Base-by-base conservation (phyloP, 352 stramenopile species). In the Phytophthora palmivora region DNA sequence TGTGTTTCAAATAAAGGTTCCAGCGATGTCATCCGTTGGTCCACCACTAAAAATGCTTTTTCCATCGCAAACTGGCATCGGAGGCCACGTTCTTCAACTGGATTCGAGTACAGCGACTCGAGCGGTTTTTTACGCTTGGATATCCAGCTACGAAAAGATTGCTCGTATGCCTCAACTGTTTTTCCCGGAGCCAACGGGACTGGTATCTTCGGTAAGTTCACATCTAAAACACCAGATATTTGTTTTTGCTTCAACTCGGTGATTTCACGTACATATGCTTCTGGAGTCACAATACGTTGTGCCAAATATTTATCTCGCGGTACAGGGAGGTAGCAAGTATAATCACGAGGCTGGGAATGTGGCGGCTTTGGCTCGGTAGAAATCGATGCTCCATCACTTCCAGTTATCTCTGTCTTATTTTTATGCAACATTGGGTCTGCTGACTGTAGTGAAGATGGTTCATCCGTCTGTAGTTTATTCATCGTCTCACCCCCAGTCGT, bases 51-150 rank as follows among this genome's bases (percentile, higher is more conserved):
- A 32, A 32, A 32, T 8, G 26, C 44, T 26, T 51, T 39, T n/a
- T 51, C 44, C n/a, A 51, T 8, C 10, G 26, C 44, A 4, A 51
- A 51, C 9, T 51, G 44, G 16, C 24, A 51, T 16, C 44, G 24
- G n/a, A 50, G 38, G 4, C 44, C 44, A 26, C 44, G 44, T 26
- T 50, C 44, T 38, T 38, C 38, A 14, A 38, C 26, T n/a, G 24
- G 26, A 9, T 50, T 8, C n/a, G 42, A 36, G 42, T 10, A 0
- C 24, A 37, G 24, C 19, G 15, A 38, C 22, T n/a, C 22, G 9
- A 50, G 21, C 3, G 26, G 11, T 50, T 50, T n/a, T 6, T 50
- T 30, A 16, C 22, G 44, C 6, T 50, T 50, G 24, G 34, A 50
- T 8, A 38, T 9, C 44, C 44, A 50, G 5, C 44, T 11, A 15